These are phyloP conservation scores for Rhizopus microsporus DNA, from an alignment of 371 early-diverging fungal species.

Conservation along the genomic window DNA sequence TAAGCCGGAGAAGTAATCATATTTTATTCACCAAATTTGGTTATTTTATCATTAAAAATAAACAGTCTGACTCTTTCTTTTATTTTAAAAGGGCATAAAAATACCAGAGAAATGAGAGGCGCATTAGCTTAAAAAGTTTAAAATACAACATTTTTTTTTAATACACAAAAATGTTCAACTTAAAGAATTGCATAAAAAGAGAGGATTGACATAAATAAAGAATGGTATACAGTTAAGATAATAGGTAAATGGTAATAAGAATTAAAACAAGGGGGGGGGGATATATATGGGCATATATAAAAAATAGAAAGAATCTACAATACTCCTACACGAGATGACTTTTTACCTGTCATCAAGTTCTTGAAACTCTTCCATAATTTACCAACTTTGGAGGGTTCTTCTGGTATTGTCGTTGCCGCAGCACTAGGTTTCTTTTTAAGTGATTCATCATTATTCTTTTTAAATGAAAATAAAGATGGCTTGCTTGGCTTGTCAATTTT, in stretches of 20 bases:
- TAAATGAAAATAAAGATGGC: constrained; percentile 29
- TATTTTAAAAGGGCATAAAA: background rate
- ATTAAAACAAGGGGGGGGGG: background rate
- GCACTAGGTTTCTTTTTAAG: constrained; percentile 4
- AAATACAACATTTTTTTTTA: background rate
- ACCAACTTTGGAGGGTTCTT: constrained; percentile 20
- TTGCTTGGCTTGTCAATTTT: constrained; percentile 13
- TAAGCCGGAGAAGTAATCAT: too few species aligned
- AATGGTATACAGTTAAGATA: background rate
- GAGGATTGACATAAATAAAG: constrained; percentile 7
- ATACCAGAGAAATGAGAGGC: background rate
- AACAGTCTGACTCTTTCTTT: too few species aligned
- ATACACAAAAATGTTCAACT: background rate
- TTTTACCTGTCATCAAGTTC: constrained; percentile 41
- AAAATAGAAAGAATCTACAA: constrained; percentile 21
- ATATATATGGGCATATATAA: background rate
- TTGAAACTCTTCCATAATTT: constrained; percentile 52
- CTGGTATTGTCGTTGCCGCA: background rate
- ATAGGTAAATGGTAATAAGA: background rate
- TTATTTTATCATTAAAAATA: too few species aligned
- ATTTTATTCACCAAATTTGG: too few species aligned
- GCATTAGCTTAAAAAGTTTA: too few species aligned
- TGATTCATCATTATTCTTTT: constrained; percentile 1
- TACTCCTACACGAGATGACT: constrained; percentile 45
- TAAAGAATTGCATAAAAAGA: background rate